phyloP scores from a whole-genome alignment of 225 moss, liverwort and hornwort genomes.

The Marchantia polymorpha region DNA sequence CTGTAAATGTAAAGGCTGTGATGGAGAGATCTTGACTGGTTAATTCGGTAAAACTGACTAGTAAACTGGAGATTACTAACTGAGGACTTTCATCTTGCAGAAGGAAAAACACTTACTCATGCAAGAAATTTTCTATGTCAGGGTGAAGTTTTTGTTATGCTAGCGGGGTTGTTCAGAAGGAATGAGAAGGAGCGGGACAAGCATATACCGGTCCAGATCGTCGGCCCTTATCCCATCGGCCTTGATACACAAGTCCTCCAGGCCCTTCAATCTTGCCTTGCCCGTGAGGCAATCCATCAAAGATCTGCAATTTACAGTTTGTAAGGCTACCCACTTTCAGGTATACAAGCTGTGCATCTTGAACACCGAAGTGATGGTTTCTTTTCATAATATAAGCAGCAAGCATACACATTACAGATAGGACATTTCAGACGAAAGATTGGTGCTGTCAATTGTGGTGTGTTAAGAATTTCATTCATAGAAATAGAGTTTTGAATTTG shows the following conservation, averaged over 20 bases:
- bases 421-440: neutral
- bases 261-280: slow-evolving; percentile 36
- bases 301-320: slow-evolving; percentile 28
- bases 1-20: neutral
- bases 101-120: neutral
- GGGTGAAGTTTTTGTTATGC: neutral
- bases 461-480: neutral
- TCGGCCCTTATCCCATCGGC: slow-evolving; percentile 33
- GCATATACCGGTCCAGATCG: slow-evolving; percentile 37
- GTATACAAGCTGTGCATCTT: neutral
- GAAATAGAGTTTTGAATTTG: neutral
- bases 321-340: too few species aligned
- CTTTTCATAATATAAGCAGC: neutral
- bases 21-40: neutral
- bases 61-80: neutral
- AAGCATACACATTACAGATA: neutral
- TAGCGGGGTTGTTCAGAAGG: neutral
- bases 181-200: neutral
- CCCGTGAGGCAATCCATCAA: slow-evolving; percentile 43
- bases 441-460: neutral
- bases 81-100: neutral
- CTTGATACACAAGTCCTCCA: slow-evolving; percentile 37
- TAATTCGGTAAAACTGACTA: neutral
- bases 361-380: neutral
- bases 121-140: neutral